Conservation (phyloP, 768 basidiomycete species). For the Lentinula raphanica region DNA sequence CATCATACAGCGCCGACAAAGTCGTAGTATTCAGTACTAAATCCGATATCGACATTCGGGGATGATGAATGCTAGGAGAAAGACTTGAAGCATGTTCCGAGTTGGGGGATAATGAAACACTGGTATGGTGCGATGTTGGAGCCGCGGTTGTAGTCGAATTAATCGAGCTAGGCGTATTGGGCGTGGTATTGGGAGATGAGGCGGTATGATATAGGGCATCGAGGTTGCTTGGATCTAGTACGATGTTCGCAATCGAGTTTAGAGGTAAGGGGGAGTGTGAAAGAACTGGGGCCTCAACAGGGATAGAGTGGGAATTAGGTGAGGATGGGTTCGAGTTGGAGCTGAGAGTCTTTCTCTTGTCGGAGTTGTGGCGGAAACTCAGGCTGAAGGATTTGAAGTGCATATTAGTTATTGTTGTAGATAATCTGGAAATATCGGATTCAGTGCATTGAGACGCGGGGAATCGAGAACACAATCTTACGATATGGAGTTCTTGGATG, state of each 20-base stretch:
- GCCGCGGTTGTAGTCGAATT: background rate
- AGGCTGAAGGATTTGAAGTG: background rate
- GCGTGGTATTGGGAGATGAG: background rate
- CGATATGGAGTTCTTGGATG: background rate
- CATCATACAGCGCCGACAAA: slow-evolving; percentile 5
- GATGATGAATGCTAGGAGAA: background rate
- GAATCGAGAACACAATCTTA: background rate
- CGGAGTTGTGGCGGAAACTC: background rate
- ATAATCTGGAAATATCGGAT: background rate
- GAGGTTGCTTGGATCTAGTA: background rate
- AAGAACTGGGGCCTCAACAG: background rate
- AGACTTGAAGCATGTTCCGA: background rate
- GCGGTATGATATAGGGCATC: background rate
- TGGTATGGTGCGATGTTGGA: background rate
- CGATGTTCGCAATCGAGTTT: slow-evolving; percentile 1
- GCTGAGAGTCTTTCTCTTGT: background rate
- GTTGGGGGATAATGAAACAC: background rate
- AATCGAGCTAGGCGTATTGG: background rate
- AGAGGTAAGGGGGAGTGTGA: background rate
- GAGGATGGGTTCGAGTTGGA: background rate
- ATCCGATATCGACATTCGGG: background rate
- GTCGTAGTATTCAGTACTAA: background rate
- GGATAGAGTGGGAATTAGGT: too few species aligned
- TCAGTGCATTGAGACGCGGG: background rate
- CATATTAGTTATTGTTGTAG: background rate